Evolutionary conservation across 805 yeast species (phyloP), one percentile per base, ranked within the genome.

Genomic region (Candida sanyiensis): DNA sequence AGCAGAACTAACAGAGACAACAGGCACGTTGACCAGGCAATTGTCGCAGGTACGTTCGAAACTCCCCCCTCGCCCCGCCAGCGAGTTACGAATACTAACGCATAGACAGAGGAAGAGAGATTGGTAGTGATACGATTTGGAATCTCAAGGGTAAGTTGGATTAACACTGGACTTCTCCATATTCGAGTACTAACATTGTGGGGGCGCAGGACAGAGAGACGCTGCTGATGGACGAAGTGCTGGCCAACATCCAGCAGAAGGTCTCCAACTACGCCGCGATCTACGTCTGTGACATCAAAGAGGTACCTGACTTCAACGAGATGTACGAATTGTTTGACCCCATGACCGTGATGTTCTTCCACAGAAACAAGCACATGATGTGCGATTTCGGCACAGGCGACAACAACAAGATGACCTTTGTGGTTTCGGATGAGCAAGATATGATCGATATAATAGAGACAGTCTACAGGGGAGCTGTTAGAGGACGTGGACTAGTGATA

Each of bases 381-480:
- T 86, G 96, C 62, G 98, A 93, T 66, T 88, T 89, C 60, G 98
- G 98, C 3, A 93, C 97, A 0, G 98, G 98, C 23, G 88, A 93
- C 57, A 93, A 93, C 62, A 93, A 93, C 67, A 90, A 93, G 67
- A 66, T 93, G 66, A 88, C 87, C 55, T 90, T 90, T 61, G 70
- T 77, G 10, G 58, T 83, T 17, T 79, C 75, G 29, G 85, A 85
- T 56, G 80, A 82, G 44, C 96, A 90, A 58, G 97, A 88, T 50
- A 62, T 93, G 69, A 83, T 93, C 16, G 97, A 90, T 59, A 83
- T 93, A 22, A 64, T 93, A 9, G 98, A 93, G 54, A 81, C 89
- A 0, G 77, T 90, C 1, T 93, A 83, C 59, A 63, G 96, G 46
- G 97, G 96, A 0, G 97, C 97, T 2, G 66, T 76, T 21, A 88